These are phyloP conservation scores for Apophysomyces elegans DNA, from an alignment of 371 early-diverging fungal genomes.

Conservation along the genomic window DNA sequence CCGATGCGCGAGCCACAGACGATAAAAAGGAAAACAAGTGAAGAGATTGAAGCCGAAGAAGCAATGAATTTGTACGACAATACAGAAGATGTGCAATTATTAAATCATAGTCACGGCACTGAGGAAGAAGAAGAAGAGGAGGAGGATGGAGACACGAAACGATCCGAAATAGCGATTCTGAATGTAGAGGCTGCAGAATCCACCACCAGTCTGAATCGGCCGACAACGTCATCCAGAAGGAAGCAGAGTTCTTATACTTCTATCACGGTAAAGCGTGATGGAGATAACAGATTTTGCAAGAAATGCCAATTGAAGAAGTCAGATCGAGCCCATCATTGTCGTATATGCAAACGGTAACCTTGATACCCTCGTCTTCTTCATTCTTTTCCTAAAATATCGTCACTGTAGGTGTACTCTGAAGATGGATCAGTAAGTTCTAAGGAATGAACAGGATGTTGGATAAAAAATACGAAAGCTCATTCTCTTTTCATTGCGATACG, in stretches of 20 bases:
- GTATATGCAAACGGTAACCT: conserved; percentile 56
- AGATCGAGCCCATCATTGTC: conserved; percentile 72
- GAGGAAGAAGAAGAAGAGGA: conserved; percentile 8
- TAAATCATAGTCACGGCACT: conserved; percentile 8
- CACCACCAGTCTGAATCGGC: conserved; percentile 20
- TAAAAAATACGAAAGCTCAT: neutral
- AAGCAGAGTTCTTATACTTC: conserved; percentile 16
- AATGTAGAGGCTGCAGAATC: conserved; percentile 27
- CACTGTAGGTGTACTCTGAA: conserved; percentile 58
- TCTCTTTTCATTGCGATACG: neutral
- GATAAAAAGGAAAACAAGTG: conserved; percentile 11
- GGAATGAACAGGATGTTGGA: too few relatives aligned
- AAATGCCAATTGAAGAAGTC: conserved; percentile 69
- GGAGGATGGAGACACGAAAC: neutral
- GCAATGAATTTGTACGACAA: conserved; percentile 4
- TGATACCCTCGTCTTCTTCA: neutral
- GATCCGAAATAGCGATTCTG: conserved; percentile 22
- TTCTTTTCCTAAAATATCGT: neutral
- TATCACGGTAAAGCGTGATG: conserved; percentile 62
- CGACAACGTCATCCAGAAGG: conserved; percentile 13
- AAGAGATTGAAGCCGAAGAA: conserved; percentile 16
- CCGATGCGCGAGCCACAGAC: conserved; percentile 4
- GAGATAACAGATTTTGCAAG: conserved; percentile 58
- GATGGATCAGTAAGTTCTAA: conserved; percentile 69
- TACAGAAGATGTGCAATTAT: conserved; percentile 24